Evolutionary conservation across 768 basidiomycete genomes (phyloP).

Genomic region (Punctularia strigosozonata): DNA sequence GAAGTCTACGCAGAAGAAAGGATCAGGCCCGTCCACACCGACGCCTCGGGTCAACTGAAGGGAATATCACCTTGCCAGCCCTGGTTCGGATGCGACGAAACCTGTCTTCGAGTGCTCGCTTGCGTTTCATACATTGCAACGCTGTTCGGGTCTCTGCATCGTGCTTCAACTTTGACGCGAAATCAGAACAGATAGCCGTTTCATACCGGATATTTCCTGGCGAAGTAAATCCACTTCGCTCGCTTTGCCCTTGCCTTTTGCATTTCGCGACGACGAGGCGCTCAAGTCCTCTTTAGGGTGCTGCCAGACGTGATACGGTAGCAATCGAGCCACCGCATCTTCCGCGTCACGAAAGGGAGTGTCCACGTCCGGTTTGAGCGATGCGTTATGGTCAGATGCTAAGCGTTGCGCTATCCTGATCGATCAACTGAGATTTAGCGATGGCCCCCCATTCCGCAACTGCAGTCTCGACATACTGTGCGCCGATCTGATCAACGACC

Average conservation of each 20-base stretch:
- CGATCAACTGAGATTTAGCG: too few species aligned
- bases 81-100: conserved; percentile 43
- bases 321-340: conserved; percentile 59
- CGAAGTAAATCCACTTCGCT: conserved; percentile 26
- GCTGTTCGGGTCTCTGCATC: conserved; percentile 58
- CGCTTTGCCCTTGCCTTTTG: conserved; percentile 58
- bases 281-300: conserved; percentile 59
- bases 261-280: conserved; percentile 10
- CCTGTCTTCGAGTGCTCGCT: conserved; percentile 40
- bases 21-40: neutral
- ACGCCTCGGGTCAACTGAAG: conserved; percentile 1
- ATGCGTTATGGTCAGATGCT: conserved; percentile 50
- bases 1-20: conserved; percentile 44
- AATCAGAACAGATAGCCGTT: neutral
- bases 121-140: conserved; percentile 50
- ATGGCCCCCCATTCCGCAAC: too few species aligned
- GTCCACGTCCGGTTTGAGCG: conserved; percentile 55
- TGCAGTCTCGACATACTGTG: too few species aligned
- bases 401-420: too few species aligned
- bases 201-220: conserved; percentile 43
- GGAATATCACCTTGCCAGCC: conserved; percentile 36
- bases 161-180: conserved; percentile 1
- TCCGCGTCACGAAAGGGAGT: conserved; percentile 49
- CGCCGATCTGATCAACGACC: too few species aligned
- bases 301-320: conserved; percentile 75